Evolutionary conservation across 2,329 filamentous ascomycete genomes (phyloP), one percentile per base, ranked within the genome.

Genomic region (Rasamsonia emersonii): DNA sequence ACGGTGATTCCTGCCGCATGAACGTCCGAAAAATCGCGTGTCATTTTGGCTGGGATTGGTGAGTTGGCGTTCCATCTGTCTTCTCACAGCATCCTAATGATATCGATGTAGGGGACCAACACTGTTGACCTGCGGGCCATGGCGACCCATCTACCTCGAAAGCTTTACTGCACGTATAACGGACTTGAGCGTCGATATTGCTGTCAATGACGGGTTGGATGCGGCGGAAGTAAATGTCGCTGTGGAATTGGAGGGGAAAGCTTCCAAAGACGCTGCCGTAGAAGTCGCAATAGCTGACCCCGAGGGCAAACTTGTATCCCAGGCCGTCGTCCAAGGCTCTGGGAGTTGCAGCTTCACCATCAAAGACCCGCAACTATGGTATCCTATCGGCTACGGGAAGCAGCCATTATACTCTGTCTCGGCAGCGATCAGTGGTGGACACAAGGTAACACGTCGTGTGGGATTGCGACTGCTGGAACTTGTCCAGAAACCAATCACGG

Each of bases 31-130:
- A 82, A 47, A 73, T 77, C 1, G 78, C 82, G 51, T 82, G 77
- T 43, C 72, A 80, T 43, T 82, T 75, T 75, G 76, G 78, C 4
- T 82, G 77, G 77, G 77, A 82, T 45, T 81, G 77, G 78, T n/a
- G n/a, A n/a, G n/a, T n/a, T n/a, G n/a, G n/a, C n/a, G n/a, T n/a
- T n/a, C n/a, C n/a, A n/a, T n/a, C n/a, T n/a, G n/a, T n/a, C n/a
- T n/a, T n/a, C n/a, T n/a, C n/a, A n/a, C n/a, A n/a, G n/a, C n/a
- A n/a, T n/a, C n/a, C n/a, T n/a, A n/a, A n/a, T n/a, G n/a, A n/a
- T n/a, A n/a, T n/a, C n/a, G n/a, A n/a, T n/a, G n/a, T n/a, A n/a
- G n/a, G n/a, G 78, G 77, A 0, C 77, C 77, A 1, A 65, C 77
- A 5, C 44, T 80, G 31, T 67, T 76, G 51, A 77, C 75, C 0